Evolutionary conservation across 768 basidiomycete genomes (phyloP), one percentile per base, ranked within the genome.

Genomic region (Pulveroboletus ravenelii): DNA sequence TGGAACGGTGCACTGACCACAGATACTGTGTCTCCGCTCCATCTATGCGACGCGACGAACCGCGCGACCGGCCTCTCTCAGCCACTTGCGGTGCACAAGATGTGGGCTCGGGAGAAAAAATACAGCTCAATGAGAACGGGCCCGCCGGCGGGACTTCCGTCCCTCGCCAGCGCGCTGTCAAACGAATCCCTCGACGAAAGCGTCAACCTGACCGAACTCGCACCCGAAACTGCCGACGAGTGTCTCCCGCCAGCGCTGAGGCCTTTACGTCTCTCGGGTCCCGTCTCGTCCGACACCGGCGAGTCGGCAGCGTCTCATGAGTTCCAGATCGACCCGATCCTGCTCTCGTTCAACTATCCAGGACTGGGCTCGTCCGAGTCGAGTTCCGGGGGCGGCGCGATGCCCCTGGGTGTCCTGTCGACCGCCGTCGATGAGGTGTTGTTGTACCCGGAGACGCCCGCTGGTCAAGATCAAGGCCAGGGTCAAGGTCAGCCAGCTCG

Each of bases 281-380:
- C 62, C 18, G n/a, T 55, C 23, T 0, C 42, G 20, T 30, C 47
- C 20, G 37, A 45, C 31, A 6, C 35, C 6, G 34, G 12, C 31
- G 31, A 3, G 12, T 12, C 31, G 40, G 3, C 41, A 7, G 38
- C 20, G n/a, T 10, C 50, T 3, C n/a, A 45, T 10, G 32, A 45
- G 15, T 40, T 62, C 27, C 62, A 62, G 41, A 68, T 67, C 36
- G 68, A 67, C 17, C 68, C 66, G 27, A 29, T 41, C 12, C 14
- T 70, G 30, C 57, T 70, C 38, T 50, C 56, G 18, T 48, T 54
- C 25, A 23, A 39, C 35, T 53, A 66, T 17, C 42, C 55, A 0
- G 56, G 49, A 1, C 20, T 51, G 35, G 29, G 30, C 4, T 20
- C 38, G 3, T 45, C 38, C 45, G 47, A 17, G 6, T 32, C 52